Base-by-base conservation (phyloP, 1,139 yeast genomes). In the Kodamaea fungicola region DNA sequence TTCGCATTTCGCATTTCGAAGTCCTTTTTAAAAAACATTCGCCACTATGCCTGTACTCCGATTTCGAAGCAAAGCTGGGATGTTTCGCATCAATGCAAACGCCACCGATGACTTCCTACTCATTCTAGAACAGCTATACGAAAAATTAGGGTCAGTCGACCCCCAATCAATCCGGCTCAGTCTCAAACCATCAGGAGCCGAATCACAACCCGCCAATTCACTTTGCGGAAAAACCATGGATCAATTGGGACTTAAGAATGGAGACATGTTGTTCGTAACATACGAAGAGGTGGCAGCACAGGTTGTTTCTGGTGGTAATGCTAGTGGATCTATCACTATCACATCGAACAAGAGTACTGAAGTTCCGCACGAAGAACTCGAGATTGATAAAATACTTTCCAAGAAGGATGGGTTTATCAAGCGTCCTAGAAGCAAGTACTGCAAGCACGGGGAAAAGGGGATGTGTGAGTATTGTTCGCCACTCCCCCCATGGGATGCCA, bases 391-490 rank as follows among this genome's bases (percentile, higher is more conserved):
- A 40, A 57, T 57, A n/a, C 67, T 90, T 30, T 94, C 84, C 37
- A 70, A 67, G 33, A 71, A 76, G 37, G 76, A 78, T 32, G 99
- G 98, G 1, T 66, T 84, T 41, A 88, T 94, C 42, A 62, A 71
- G 28, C 74, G 98, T 28, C 62, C 69, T 24, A 74, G 69, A 44
- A 78, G 88, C 6, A 57, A 62, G 4, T 68, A 89, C 52, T 92
- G 98, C 59, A 78, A 83, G 40, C 98, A 94, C 57, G 88, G 94
- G 3, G 90, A 82, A 28, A 84, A 83, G 50, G 98, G 97, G 3
- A 92, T 92, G 98, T 92, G 98, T 61, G 98, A 92, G 52, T 88
- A 89, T 56, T 92, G 98, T 57, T 81, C 95, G 36, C 97, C 98
- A 0, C 66, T 94, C 41, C 96, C 96, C 32, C 97, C 98, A 2